Evolutionary conservation across 31 red algal species (phyloP), one percentile per base, ranked within the genome.

Genomic region (Bonnemaisonia californica): DNA sequence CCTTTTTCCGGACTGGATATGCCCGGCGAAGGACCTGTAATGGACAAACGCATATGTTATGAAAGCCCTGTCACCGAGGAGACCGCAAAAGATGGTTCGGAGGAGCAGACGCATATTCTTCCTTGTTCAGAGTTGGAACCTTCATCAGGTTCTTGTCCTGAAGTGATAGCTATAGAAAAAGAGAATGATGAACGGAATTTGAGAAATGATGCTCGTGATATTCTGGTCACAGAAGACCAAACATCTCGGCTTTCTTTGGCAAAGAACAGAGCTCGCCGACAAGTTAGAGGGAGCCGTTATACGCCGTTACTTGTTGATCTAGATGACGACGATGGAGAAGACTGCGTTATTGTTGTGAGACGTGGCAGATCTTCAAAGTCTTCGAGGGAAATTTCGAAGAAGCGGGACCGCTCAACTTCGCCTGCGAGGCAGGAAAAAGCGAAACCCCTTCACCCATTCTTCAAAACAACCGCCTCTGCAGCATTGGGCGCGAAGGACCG

Each of bases 401-500:
- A 51, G 45, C 45, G 45, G 7, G 45, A 16, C 45, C 7, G 45
- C 7, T 16, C 45, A 51, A 7, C 45, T 11, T 51, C 45, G 7
- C 45, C 45, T 33, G 9, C 30, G 54, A 59, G 12, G 21, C 61
- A 22, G n/a, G 32, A n/a, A n/a, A 62, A 48, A 33, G 32, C 41
- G 41, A 81, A 82, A 45, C 51, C 63, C 41, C 51, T 90, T 4
- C 87, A 90, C 30, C 87, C 87, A 36, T 90, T 90, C 57, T 90
- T 90, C 65, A 48, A 57, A 24, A 78, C 70, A 16, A 83, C 78
- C 19, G 78, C 71, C 9, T 76, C 78, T 2, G 77, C 78, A 22
- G 71, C 76, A 8, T 66, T 27, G 31, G 34, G 54, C 2, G 69
- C 77, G 33, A 81, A 81, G 34, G 87, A 77, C 35, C 77, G 78